Evolutionary conservation across 768 basidiomycete species (phyloP), one percentile per base, ranked within the genome.

Genomic region (Pisolithus tinctorius): DNA sequence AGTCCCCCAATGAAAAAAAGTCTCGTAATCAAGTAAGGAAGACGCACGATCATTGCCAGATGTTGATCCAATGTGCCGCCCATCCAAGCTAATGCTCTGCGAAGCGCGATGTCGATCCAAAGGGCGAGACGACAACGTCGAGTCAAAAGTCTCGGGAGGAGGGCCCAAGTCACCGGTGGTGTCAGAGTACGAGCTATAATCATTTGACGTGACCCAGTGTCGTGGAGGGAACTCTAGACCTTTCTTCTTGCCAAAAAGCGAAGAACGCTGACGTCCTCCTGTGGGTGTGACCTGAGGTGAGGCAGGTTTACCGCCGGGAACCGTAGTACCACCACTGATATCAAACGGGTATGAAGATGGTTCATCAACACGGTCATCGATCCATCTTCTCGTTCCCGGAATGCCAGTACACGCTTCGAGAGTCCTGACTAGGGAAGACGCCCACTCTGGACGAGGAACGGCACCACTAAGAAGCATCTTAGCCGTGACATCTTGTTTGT

Each of bases 391-490:
- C 48, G 73, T 77, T 14, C 82, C 84, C 0, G 88, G 86, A 60
- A 84, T 64, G 20, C 85, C 81, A 3, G 86, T 86, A 56, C 84
- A 84, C 9, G 76, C 65, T 47, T 90, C 82, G 37, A 99, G 73
- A 2, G 86, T 84, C 49, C 80, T 77, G 52, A 90, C 83, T 25
- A 99, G 75, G 2, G 74, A 63, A n/a, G 74, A 66, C 1, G 93
- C 85, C 89, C 91, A 98, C 2, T 76, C 69, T 0, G 93, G 95
- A 5, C 82, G 76, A 11, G 82, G 76, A 40, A 96, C 70, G 9
- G 65, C 65, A 6, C 95, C 95, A 37, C 82, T 84, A 14, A 99
- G 82, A 25, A 99, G 80, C 63, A 85, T 77, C 64, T 85, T 86
- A 2, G 76, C 84, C 1, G 85, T 83, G 16, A 93, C 88, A 49